Evolutionary conservation across 306 rosid species (phyloP).

Genomic region (Morella rubra): DNA sequence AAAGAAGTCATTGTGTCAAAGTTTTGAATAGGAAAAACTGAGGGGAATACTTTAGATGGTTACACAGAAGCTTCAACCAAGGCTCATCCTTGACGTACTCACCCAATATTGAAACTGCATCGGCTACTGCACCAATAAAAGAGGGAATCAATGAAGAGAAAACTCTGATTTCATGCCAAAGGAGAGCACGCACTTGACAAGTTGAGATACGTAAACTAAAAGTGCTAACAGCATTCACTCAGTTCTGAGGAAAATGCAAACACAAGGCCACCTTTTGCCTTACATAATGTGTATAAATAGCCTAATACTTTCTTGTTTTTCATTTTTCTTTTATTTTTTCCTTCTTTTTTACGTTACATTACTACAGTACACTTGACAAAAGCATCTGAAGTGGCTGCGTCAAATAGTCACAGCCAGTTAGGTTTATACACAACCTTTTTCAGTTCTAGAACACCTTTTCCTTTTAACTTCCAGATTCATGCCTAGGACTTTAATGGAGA

Average conservation of each 20-base stretch:
- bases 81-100: constrained; percentile 85
- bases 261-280: background rate
- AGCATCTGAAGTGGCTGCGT: too few relatives aligned
- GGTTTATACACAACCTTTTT: too few relatives aligned
- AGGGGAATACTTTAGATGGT: constrained; percentile 62
- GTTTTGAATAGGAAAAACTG: background rate
- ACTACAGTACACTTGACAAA: too few relatives aligned
- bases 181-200: constrained; percentile 5
- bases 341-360: too few relatives aligned
- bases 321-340: too few relatives aligned
- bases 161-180: constrained; percentile 3
- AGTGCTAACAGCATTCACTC: constrained; percentile 9
- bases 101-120: constrained; percentile 80
- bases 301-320: too few relatives aligned
- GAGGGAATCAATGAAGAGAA: constrained; percentile 28
- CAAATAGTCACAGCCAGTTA: too few relatives aligned
- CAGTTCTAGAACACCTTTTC: too few relatives aligned
- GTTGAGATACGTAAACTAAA: constrained; percentile 12
- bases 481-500: too few relatives aligned
- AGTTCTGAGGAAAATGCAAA: background rate
- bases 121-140: constrained; percentile 66
- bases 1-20: background rate
- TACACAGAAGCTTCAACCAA: constrained; percentile 76
- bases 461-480: too few relatives aligned
- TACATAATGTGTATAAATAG: background rate